Evolutionary conservation across 257 asterid genomes (phyloP).

Genomic region (Forsythia suspensa): DNA sequence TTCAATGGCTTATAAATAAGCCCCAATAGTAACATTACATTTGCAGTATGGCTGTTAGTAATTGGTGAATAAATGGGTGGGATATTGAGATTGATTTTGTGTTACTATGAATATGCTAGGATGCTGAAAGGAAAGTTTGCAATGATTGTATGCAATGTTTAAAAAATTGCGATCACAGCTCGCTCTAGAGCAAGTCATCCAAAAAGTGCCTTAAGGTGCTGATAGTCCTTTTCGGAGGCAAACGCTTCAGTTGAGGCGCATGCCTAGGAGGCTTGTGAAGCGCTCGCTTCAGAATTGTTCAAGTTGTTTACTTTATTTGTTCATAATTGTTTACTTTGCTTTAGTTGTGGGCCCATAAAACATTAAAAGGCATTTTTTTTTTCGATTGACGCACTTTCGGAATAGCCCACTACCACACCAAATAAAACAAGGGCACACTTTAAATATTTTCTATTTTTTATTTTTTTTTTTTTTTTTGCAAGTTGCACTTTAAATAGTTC

Average conservation of each 20-base stretch:
- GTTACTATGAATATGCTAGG: not conserved
- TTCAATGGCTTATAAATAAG: too few relatives aligned
- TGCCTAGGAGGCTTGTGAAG: not conserved
- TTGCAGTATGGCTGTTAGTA: not conserved
- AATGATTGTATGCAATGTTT: constrained; percentile 19
- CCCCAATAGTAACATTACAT: not conserved
- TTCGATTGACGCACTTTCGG: not conserved
- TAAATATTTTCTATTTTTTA: not conserved
- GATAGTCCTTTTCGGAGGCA: not conserved
- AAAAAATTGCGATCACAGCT: not conserved
- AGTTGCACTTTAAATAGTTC: not conserved
- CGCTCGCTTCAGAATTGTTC: not conserved
- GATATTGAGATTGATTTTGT: not conserved
- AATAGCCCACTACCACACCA: not conserved
- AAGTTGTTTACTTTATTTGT: not conserved
- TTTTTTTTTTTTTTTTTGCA: not conserved
- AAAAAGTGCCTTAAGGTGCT: not conserved
- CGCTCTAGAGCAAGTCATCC: not conserved
- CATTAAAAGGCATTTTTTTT: not conserved
- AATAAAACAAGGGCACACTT: not conserved
- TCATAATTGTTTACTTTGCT: not conserved
- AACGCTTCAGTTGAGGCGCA: not conserved
- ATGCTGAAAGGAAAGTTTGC: constrained; percentile 11
- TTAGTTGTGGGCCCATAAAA: not conserved
- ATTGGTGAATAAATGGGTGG: not conserved